Evolutionary conservation across 768 basidiomycete species (phyloP), one percentile per base, ranked within the genome.

Genomic region (Hygrophorus pudorinus): DNA sequence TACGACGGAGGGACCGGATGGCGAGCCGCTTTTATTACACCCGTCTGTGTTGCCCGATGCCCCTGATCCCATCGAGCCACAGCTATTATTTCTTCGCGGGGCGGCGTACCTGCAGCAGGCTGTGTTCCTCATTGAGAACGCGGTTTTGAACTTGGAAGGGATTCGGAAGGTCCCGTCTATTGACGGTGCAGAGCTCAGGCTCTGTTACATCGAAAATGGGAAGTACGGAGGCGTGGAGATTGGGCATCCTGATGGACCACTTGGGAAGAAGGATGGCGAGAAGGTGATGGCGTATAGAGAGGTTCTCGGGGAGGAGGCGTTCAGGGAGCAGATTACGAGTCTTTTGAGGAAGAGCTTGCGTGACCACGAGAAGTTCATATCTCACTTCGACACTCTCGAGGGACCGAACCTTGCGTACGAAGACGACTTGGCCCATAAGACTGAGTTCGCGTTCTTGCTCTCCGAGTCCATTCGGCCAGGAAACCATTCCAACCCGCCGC

Each of bases 41-140:
- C 79, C 83, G 3, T 87, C 85, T 5, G 73, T 78, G 27, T 71
- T 78, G 3, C 80, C 84, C 4, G 79, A 83, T 50, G 82, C 86
- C 9, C 89, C 90, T 0, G 85, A 90, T 46, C 86, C 91, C 30
- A 78, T 92, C 44, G 90, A 93, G 56, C 81, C 79, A 0, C 90
- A 92, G 54, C 65, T 86, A 17, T 63, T 89, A 24, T 93, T 93
- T 65, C 67, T 88, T 21, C 80, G 90, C 37, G 90, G 84, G 2
- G 81, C 86, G 2, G 79, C 88, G 2, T 82, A 86, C 61, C 71
- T 92, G 2, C 86, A 88, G 51, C 81, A 89, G 21, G 85, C 85
- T 0, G 65, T 88, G 3, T 68, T 71, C 56, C 64, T 87, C 21
- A 81, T 92, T 49, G 90, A 93, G 60, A 65, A 69, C 24, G 77